Conservation (phyloP, 441 rosid species). For the Erodium moschatum region DNA sequence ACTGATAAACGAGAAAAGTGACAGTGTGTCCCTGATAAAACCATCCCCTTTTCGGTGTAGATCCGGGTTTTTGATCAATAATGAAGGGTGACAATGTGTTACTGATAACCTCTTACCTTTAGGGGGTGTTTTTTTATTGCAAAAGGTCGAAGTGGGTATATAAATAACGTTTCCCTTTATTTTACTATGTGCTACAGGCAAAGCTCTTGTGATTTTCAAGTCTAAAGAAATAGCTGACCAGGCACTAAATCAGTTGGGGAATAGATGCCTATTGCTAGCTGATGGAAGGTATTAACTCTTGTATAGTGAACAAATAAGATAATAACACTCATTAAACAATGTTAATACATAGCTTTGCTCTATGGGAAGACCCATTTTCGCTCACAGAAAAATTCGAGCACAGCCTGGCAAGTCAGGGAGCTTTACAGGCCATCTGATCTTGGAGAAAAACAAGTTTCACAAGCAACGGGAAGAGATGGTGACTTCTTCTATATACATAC, state of each 20-base stretch:
- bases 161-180: neutral
- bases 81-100: too few relatives aligned
- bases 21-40: too few relatives aligned
- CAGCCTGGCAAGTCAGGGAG: constrained; percentile 14
- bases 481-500: neutral
- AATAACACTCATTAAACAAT: neutral
- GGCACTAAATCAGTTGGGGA: constrained; percentile 27
- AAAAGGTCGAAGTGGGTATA: too few relatives aligned
- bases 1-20: too few relatives aligned
- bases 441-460: constrained; percentile 13
- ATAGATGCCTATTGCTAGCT: constrained; percentile 30
- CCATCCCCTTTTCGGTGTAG: too few relatives aligned
- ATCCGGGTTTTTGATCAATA: too few relatives aligned
- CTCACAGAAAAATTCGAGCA: constrained; percentile 13
- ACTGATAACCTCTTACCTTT: too few relatives aligned
- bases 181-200: constrained; percentile 28
- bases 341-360: constrained; percentile 6
- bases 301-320: neutral
- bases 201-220: constrained; percentile 38
- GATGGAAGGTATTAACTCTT: constrained; percentile 29
- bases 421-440: constrained; percentile 27
- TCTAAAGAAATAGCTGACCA: constrained; percentile 39
- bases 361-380: constrained; percentile 26
- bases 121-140: too few relatives aligned
- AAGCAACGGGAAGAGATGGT: constrained; percentile 25